Evolutionary conservation across 352 stramenopile genomes (phyloP), one percentile per base, ranked within the genome.

Genomic region (Phytophthora lateralis): DNA sequence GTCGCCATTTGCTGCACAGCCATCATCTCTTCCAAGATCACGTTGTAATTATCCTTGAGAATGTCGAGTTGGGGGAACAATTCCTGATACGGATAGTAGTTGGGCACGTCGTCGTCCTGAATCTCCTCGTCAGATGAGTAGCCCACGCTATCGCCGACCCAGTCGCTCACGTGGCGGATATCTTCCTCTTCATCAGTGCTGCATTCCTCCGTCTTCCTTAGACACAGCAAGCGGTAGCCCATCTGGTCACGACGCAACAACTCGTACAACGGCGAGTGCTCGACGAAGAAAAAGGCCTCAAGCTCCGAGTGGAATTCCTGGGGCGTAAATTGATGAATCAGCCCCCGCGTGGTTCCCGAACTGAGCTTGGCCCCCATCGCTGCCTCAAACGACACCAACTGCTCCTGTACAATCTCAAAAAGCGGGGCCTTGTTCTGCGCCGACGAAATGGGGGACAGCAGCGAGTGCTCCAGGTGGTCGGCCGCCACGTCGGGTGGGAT

Each of bases 21-120:
- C 37, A 75, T 59, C 63, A 93, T 90, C 63, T 97, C 89, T 18
- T 93, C 80, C 30, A 86, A 17, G 55, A 97, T 96, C 6, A 89
- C 66, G 7, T 80, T 65, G 41, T 85, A 86, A 64, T 93, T 79
- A 32, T 79, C 64, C 45, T 86, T 79, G 15, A 97, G 64, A 20
- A 88, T 60, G 37, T 89, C 70, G 4, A 97, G 77, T 54, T 96
- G 77, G 6, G 90, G 88, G 49, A 86, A 96, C 5, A 92, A 29
- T 14, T 93, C 76, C 29, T 74, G 72, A 60, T 91, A 92, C 24
- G 69, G 48, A 39, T 93, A 95, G 60, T 89, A 95, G 64, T 83
- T 93, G 37, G 82, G 76, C 56, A 82, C 43, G 41, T 91, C 78
- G 8, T 83, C 74, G 62, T 95, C 85, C 20, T 89, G 64, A 56